These are phyloP conservation scores for Podospora pseudocomata DNA, from an alignment of 495 filamentous ascomycete genomes.

Conservation along the genomic window DNA sequence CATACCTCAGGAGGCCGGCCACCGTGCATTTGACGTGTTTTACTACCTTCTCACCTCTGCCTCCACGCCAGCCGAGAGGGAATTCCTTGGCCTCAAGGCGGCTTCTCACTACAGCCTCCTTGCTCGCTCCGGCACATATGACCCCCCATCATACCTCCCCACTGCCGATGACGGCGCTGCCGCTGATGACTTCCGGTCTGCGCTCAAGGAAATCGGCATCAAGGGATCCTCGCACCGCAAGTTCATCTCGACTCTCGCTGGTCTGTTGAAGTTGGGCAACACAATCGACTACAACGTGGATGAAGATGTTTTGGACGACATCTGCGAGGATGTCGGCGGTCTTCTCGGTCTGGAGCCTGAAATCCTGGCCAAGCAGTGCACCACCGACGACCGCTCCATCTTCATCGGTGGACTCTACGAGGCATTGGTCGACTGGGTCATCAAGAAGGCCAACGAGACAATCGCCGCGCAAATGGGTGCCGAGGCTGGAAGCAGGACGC, in stretches of 20 bases:
- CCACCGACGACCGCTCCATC: conserved; percentile 75
- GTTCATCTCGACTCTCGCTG: conserved; percentile 78
- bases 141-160: conserved; percentile 84
- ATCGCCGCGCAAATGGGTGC: conserved; percentile 68
- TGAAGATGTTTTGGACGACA: conserved; percentile 75
- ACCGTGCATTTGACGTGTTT: conserved; percentile 96
- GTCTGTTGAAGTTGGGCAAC: conserved; percentile 86
- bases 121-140: conserved; percentile 76
- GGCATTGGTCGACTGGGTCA: conserved; percentile 91
- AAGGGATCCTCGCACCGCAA: conserved; percentile 76
- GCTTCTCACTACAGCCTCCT: conserved; percentile 74
- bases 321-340: conserved; percentile 86
- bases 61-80: conserved; percentile 84
- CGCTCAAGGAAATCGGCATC: conserved; percentile 86
- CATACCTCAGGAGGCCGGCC: conserved; percentile 73
- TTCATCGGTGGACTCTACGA: conserved; percentile 88
- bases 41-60: conserved; percentile 91
- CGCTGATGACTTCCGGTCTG: conserved; percentile 83
- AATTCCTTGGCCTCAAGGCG: conserved; percentile 83
- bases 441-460: conserved; percentile 83
- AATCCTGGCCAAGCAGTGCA: conserved; percentile 70
- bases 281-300: conserved; percentile 82
- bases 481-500: conserved; percentile 54
- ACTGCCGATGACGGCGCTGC: conserved; percentile 90
- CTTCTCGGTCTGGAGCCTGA: conserved; percentile 86